These are phyloP conservation scores for Petasospora fabianii DNA, from an alignment of 1,139 yeast species.

Conservation along the genomic window DNA sequence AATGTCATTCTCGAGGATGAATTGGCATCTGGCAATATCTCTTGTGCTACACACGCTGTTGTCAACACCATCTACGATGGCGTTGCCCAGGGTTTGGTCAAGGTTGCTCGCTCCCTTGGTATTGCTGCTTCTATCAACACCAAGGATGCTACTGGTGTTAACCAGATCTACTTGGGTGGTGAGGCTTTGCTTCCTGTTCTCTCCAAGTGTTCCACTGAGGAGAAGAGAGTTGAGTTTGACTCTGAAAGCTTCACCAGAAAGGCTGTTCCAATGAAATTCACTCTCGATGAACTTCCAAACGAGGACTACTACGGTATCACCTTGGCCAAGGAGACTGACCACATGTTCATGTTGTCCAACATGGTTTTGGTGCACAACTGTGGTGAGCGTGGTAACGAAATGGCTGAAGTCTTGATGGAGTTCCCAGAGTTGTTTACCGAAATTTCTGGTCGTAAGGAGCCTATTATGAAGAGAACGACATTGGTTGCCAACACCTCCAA, in stretches of 20 bases:
- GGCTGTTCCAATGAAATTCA: conserved; percentile 31
- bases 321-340: conserved; percentile 36
- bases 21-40: no score
- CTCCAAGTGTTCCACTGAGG: conserved; percentile 24
- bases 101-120: conserved; percentile 40
- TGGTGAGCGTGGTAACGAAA: conserved; percentile 97
- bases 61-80: conserved; percentile 31
- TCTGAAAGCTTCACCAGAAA: conserved; percentile 22
- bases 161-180: conserved; percentile 16
- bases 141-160: conserved; percentile 14
- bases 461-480: conserved; percentile 99
- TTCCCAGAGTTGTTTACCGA: conserved; percentile 97
- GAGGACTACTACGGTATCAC: conserved; percentile 41
- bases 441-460: conserved; percentile 89
- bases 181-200: conserved; percentile 26
- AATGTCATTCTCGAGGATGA: no score
- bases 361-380: conserved; percentile 29
- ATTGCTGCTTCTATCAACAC: conserved; percentile 27
- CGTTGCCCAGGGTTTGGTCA: conserved; percentile 33
- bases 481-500: conserved; percentile 97
- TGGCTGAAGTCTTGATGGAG: conserved; percentile 99
- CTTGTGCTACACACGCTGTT: no score
- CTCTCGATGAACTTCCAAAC: conserved; percentile 17
- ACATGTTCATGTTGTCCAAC: conserved; percentile 37
- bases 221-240: conserved; percentile 17